These are phyloP conservation scores for Aspergillus sp. DNA, from an alignment of 2,329 filamentous ascomycete species.

Conservation along the genomic window DNA sequence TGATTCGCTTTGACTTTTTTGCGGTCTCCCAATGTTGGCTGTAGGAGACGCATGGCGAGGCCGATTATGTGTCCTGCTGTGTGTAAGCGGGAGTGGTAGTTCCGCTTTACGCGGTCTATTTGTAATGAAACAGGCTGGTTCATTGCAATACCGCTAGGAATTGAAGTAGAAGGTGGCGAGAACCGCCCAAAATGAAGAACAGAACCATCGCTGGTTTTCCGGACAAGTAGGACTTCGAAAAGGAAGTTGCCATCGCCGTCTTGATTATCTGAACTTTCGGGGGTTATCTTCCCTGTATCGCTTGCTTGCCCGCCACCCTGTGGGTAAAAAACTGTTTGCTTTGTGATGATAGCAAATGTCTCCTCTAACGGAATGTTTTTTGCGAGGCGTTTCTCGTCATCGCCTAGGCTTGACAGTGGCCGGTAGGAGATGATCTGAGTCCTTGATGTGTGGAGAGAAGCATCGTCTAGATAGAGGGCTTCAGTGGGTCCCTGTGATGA, in stretches of 20 bases:
- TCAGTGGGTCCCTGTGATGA: slow-evolving; percentile 4
- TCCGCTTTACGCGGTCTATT: slow-evolving; percentile 25
- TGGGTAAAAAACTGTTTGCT: slow-evolving; percentile 29
- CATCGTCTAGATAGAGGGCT: slow-evolving; percentile 28
- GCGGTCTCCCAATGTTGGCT: slow-evolving; percentile 17
- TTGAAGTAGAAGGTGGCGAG: neutral
- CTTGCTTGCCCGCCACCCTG: slow-evolving; percentile 30
- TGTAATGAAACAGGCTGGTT: slow-evolving; percentile 22
- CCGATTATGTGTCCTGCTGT: slow-evolving; percentile 32
- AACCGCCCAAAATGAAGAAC: slow-evolving; percentile 27
- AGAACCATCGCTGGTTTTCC: slow-evolving; percentile 23
- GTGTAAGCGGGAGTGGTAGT: slow-evolving; percentile 31
- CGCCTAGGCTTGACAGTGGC: slow-evolving; percentile 19
- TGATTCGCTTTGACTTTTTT: slow-evolving; percentile 33
- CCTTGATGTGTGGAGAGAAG: slow-evolving; percentile 18
- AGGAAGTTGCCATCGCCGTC: slow-evolving; percentile 5
- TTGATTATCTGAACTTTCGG: neutral
- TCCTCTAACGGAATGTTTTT: slow-evolving; percentile 17
- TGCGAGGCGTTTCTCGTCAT: slow-evolving; percentile 22
- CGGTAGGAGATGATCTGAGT: slow-evolving; percentile 24
- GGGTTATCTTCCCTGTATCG: slow-evolving; percentile 22
- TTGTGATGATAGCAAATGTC: slow-evolving; percentile 21
- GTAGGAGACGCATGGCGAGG: slow-evolving; percentile 27
- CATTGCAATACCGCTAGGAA: slow-evolving; percentile 5
- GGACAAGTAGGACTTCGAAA: slow-evolving; percentile 27